Percentiles rank a stretch among this genome's conserved stretches.
These are phyloP conservation scores for Umbilicaria muhlenbergii DNA, from an alignment of 495 filamentous ascomycete genomes.

Conservation along the genomic window DNA sequence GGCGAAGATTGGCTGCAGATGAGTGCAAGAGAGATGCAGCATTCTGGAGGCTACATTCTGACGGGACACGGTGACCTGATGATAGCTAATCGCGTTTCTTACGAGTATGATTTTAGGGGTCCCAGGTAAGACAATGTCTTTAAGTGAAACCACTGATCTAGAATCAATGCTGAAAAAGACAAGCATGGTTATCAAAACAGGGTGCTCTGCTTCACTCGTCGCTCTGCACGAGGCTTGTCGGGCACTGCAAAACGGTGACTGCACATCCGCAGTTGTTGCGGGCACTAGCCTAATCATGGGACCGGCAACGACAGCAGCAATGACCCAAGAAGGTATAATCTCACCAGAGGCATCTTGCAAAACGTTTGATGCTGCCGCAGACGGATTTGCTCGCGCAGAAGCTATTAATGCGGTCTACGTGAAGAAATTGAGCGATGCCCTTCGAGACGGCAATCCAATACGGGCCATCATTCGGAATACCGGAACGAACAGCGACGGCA, in stretches of 20 bases:
- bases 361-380: slow-evolving; percentile 44
- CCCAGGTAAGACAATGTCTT: slow-evolving; percentile 9
- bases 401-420: slow-evolving; percentile 23
- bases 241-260: slow-evolving; percentile 23
- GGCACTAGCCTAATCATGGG: slow-evolving; percentile 26
- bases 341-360: slow-evolving; percentile 25
- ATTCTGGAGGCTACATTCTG: slow-evolving; percentile 6
- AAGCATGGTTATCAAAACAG: slow-evolving; percentile 17
- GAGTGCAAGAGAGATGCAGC: slow-evolving; percentile 11
- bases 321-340: slow-evolving; percentile 17
- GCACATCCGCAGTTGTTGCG: slow-evolving; percentile 24
- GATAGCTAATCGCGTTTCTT: slow-evolving; percentile 19
- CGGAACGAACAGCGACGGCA: slow-evolving; percentile 23
- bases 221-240: slow-evolving; percentile 21
- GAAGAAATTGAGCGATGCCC: slow-evolving; percentile 20
- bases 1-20: slow-evolving; percentile 20
- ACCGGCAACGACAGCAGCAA: slow-evolving; percentile 15
- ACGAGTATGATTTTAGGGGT: slow-evolving; percentile 17
- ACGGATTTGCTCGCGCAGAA: slow-evolving; percentile 54
- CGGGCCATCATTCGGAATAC: slow-evolving; percentile 25
- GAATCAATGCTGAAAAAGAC: too few species aligned
- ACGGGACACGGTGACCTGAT: slow-evolving; percentile 18
- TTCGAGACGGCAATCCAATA: slow-evolving; percentile 20
- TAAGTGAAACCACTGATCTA: too few species aligned
- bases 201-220: slow-evolving; percentile 23